A percentile compares a stretch with the other conserved stretches of the same genome.
These are phyloP conservation scores for Xylaria longipes DNA, from an alignment of 495 filamentous ascomycete genomes.

Conservation along the genomic window DNA sequence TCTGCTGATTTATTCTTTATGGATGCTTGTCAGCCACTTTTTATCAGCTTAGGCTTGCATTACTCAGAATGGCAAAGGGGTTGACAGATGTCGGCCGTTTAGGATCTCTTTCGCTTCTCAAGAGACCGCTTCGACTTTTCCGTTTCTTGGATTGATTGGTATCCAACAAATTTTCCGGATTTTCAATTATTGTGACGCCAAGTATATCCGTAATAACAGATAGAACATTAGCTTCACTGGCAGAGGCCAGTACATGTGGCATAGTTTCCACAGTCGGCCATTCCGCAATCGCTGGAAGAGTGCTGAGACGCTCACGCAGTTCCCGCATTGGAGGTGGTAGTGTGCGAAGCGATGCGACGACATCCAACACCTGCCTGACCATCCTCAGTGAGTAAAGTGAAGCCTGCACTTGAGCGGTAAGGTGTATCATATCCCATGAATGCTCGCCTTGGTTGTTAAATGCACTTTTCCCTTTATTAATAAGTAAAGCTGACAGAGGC, in stretches of 20 bases:
- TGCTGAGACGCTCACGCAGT: slow-evolving; percentile 28
- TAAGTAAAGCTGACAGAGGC: slow-evolving; percentile 28
- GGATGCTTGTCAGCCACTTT: neutral
- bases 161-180: neutral
- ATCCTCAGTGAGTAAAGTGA: slow-evolving; percentile 72
- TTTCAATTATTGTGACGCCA: slow-evolving; percentile 23
- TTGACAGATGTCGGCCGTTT: slow-evolving; percentile 30
- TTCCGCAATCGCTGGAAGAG: slow-evolving; percentile 33
- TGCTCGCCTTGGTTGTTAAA: slow-evolving; percentile 27
- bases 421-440: slow-evolving; percentile 69
- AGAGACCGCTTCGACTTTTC: neutral
- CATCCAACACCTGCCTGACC: slow-evolving; percentile 59
- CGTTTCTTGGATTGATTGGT: slow-evolving; percentile 14
- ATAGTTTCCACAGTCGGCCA: slow-evolving; percentile 39
- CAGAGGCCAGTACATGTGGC: slow-evolving; percentile 20
- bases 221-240: slow-evolving; percentile 22
- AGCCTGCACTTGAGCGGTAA: slow-evolving; percentile 67
- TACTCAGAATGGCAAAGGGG: slow-evolving; percentile 32
- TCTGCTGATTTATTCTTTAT: neutral
- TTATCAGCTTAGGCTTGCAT: slow-evolving; percentile 27
- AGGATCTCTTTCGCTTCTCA: slow-evolving; percentile 13
- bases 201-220: slow-evolving; percentile 29
- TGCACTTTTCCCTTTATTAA: slow-evolving; percentile 10
- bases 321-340: slow-evolving; percentile 25
- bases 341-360: slow-evolving; percentile 32